Evolutionary conservation across 768 basidiomycete genomes (phyloP), one percentile per base, ranked within the genome.

Genomic region (Lyophyllum shimeji): DNA sequence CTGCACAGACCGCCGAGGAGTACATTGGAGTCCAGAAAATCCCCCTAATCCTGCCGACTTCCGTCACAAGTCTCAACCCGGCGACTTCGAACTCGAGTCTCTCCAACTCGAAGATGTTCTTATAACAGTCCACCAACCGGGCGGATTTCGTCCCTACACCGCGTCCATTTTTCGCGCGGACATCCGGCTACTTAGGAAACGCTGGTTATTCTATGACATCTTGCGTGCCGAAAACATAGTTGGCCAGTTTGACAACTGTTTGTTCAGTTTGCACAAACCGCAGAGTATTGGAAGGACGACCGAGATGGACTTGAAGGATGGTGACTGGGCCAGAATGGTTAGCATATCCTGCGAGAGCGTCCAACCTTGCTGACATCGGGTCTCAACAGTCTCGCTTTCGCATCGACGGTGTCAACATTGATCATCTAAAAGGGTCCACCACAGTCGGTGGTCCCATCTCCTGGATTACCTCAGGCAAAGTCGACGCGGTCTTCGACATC

Each of bases 391-490:
- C 95, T 7, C 90, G 97, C 49, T 89, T 98, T 67, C 85, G 97
- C 15, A 95, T 99, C 53, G 97, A 99, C 67, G 96, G 96, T 12
- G 88, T 99, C 48, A 94, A 91, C 58, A 86, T 99, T 63, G 97
- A 99, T 72, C 97, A 99, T 68, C 75, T 97, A 51, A 92, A 97
- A 71, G 84, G 87, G 49, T 85, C 89, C 31, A 85, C 87, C 3
- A 90, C 89, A 2, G 80, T 81, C 52, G 90, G 88, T 59, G 92
- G 94, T 7, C 95, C 95, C 12, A 88, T 98, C 57, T 95, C 94
- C 1, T 99, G 97, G 97, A 94, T 99, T 56, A 95, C 90, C 0
- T 92, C 95, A 0, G 97, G 97, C 42, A 97, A 96, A 71, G 81
- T 97, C 24, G 97, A 99, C 66, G 92, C 94, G 9, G 97, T 99